phyloP scores from a whole-genome alignment of 75 land plant genomes.

The Chamaecyparis obtusa region DNA sequence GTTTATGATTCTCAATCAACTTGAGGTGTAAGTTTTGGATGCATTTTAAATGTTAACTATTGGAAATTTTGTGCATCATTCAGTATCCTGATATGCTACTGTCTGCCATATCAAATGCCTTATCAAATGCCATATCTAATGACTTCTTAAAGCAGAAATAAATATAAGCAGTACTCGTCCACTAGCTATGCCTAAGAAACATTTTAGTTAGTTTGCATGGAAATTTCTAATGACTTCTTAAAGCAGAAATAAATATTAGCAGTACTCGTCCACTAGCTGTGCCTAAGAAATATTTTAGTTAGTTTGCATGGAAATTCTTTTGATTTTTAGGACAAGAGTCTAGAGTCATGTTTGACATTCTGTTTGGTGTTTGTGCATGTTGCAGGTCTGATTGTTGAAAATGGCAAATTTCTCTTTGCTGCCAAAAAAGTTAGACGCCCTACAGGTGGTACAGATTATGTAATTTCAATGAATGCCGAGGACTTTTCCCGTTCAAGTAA shows the following conservation, averaged over 20 bases:
- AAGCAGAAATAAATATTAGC: not conserved
- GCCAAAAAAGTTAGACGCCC: slow-evolving; percentile 55
- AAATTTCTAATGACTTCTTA: not conserved
- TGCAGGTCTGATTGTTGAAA: slow-evolving; percentile 39
- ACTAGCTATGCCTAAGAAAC: not conserved
- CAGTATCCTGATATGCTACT: not conserved
- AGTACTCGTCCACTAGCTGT: not conserved
- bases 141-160: not conserved
- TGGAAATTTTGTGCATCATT: not conserved
- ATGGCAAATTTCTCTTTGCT: slow-evolving; percentile 57
- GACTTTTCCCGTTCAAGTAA: slow-evolving; percentile 56
- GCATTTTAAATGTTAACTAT: not conserved
- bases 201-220: not conserved
- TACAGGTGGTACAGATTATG: slow-evolving; percentile 48
- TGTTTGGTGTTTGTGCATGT: not conserved
- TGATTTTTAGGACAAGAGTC: not conserved
- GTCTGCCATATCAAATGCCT: not conserved
- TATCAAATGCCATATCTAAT: no score
- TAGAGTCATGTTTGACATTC: slow-evolving; percentile 7
- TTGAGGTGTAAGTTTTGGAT: not conserved
- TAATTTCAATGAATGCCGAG: slow-evolving; percentile 52
- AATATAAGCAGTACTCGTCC: not conserved
- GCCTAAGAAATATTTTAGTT: not conserved
- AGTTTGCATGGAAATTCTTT: not conserved
- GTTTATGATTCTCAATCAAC: not conserved